Evolutionary conservation across 2,329 filamentous ascomycete species (phyloP), one percentile per base, ranked within the genome.

Genomic region (Fusarium kyushuense): DNA sequence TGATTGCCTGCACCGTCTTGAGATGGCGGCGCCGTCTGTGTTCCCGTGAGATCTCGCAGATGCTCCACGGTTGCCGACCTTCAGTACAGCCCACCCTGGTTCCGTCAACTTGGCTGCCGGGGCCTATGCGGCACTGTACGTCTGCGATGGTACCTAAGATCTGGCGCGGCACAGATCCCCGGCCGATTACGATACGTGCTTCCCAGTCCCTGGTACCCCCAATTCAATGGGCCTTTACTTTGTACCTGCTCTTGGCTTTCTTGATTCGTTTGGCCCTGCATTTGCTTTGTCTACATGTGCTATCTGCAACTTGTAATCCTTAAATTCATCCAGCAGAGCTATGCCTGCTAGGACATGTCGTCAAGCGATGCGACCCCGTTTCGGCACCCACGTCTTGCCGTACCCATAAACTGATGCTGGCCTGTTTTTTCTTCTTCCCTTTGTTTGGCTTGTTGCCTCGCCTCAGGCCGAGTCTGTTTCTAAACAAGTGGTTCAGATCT

Each of bases 401-500:
- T 72, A 69, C 65, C 71, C 71, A 73, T 72, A 72, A 72, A 63
- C 66, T 38, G 54, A 63, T 61, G 63, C 52, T 61, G 63, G 58
- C 51, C 65, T 66, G 57, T 60, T 59, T 54, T 65, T 59, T 62
- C 52, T 57, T 63, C 70, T 68, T 55, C 52, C 45, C 46, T 53
- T 56, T 72, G 54, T 70, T 71, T 71, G 71, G 69, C 67, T 66
- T 71, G 46, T 62, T 71, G 60, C 67, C 72, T 78, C 72, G 72
- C 74, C 74, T 77, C 73, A 72, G 70, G 72, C 71, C 72, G 73
- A 70, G 60, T 72, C 73, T 77, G 75, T 77, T 71, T 51, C 76
- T 69, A 77, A 78, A 77, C 71, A 75, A 69, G 63, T 76, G 76
- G 73, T 76, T 77, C 75, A 78, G 70, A 75, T 79, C 71, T 71